Percentiles rank a stretch among this genome's conserved stretches.
Conservation (phyloP, 441 rosid species). For the Mallotus japonicus region DNA sequence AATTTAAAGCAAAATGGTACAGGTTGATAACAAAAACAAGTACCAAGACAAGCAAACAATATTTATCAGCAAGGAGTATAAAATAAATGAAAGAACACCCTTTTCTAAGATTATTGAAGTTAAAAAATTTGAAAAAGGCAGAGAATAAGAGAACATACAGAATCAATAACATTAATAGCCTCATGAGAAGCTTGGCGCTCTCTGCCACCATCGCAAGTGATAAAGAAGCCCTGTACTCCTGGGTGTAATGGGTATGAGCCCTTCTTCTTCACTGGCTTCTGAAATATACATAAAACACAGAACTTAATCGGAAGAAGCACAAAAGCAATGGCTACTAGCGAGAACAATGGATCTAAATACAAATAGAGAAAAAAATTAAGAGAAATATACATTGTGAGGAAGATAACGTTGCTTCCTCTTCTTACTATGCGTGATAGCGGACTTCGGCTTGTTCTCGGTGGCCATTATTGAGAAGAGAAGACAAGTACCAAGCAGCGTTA, state of each 20-base stretch:
- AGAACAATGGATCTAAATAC: not conserved
- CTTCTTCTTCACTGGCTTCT: slow-evolving; percentile 81
- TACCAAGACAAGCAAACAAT: not conserved
- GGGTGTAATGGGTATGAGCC: slow-evolving; percentile 80
- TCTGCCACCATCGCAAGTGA: slow-evolving; percentile 89
- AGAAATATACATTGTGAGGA: slow-evolving; percentile 55
- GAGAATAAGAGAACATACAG: slow-evolving; percentile 44
- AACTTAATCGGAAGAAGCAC: not conserved
- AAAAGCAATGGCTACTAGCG: not conserved
- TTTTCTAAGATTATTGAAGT: not conserved
- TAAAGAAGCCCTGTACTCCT: slow-evolving; percentile 85
- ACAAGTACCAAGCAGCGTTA: not conserved
- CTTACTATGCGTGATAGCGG: slow-evolving; percentile 37
- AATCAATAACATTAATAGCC: slow-evolving; percentile 76
- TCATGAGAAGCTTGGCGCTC: slow-evolving; percentile 87
- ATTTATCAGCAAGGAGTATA: not conserved
- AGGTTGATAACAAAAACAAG: slow-evolving; percentile 1
- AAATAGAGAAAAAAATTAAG: not conserved
- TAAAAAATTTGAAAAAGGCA: not conserved
- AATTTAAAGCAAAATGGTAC: not conserved
- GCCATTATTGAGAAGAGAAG: slow-evolving; percentile 43
- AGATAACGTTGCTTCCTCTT: slow-evolving; percentile 74
- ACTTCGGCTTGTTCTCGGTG: slow-evolving; percentile 40
- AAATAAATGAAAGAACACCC: not conserved
- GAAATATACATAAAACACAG: slow-evolving; percentile 6